A percentile compares a stretch with the other conserved stretches of the same genome.
Evolutionary conservation across 208 protist genomes (phyloP).

Genomic region (Trypanosomatidae sp.): DNA sequence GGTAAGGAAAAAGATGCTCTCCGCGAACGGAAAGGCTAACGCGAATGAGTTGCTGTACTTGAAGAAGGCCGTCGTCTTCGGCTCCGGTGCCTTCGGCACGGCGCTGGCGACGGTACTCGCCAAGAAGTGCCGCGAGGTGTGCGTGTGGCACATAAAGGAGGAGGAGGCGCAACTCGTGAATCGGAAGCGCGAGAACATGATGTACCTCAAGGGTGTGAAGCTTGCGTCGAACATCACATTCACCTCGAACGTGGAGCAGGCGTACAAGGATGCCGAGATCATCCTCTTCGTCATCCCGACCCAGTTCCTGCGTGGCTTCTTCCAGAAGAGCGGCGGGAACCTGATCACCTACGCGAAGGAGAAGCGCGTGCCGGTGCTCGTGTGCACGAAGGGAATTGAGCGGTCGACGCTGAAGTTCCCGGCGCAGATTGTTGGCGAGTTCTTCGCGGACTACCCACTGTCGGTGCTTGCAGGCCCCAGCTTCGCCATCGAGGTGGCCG

Average conservation of each 20-base stretch:
- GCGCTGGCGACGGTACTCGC: conserved; percentile 65
- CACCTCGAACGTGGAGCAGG: conserved; percentile 49
- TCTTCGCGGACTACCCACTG: conserved; percentile 54
- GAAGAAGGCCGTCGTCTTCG: conserved; percentile 71
- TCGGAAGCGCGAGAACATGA: conserved; percentile 65
- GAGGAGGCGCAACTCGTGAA: conserved; percentile 68
- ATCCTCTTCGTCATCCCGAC: conserved; percentile 87
- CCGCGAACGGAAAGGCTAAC: conserved; percentile 6
- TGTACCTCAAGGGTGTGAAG: conserved; percentile 68
- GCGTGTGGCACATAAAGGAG: conserved; percentile 76
- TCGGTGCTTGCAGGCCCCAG: conserved; percentile 81
- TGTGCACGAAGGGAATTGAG: conserved; percentile 90
- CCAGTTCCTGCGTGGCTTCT: conserved; percentile 81
- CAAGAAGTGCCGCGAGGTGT: conserved; percentile 65
- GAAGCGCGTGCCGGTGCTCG: conserved; percentile 54
- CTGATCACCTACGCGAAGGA: conserved; percentile 44
- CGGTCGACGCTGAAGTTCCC: conserved; percentile 76
- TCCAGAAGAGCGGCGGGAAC: conserved; percentile 44
- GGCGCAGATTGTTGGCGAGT: conserved; percentile 76
- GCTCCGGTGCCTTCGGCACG: conserved; percentile 87
- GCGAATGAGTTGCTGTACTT: conserved; percentile 46
- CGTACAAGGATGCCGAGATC: conserved; percentile 62
- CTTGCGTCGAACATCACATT: conserved; percentile 69
- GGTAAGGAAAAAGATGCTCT: not conserved
- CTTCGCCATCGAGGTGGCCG: conserved; percentile 91